Evolutionary conservation across 2,329 filamentous ascomycete genomes (phyloP).

Genomic region (Aspergillus transmontanensis): DNA sequence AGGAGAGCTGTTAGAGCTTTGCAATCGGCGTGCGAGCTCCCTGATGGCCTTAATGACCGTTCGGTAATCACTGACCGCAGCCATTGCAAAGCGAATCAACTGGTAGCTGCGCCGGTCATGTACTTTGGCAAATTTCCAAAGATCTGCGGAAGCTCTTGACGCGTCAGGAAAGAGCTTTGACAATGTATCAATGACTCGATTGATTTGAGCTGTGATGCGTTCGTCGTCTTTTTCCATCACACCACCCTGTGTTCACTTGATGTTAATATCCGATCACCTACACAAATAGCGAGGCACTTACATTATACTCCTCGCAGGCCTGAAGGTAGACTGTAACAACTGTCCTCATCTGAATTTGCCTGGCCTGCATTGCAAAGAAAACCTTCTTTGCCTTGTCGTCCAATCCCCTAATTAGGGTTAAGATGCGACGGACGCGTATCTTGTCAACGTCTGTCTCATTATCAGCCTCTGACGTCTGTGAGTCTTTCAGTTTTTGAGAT

Average conservation of each 20-base stretch:
- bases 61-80: constrained; percentile 85
- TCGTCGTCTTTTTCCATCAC: constrained; percentile 70
- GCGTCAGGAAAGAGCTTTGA: constrained; percentile 76
- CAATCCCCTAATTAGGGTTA: constrained; percentile 77
- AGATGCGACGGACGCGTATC: constrained; percentile 79
- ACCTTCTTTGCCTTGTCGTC: constrained; percentile 79
- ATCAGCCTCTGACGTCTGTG: constrained; percentile 39
- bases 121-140: constrained; percentile 87
- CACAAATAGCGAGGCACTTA: constrained; percentile 25
- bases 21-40: constrained; percentile 81
- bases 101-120: constrained; percentile 91
- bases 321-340: constrained; percentile 76
- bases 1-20: constrained; percentile 62
- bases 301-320: constrained; percentile 84
- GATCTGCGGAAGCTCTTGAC: constrained; percentile 69
- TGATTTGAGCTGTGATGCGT: constrained; percentile 69
- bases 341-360: constrained; percentile 73
- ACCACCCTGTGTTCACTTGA: constrained; percentile 59
- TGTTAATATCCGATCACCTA: not conserved
- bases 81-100: constrained; percentile 82
- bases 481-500: constrained; percentile 57
- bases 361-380: constrained; percentile 81
- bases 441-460: constrained; percentile 53
- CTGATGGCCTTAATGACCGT: constrained; percentile 88
- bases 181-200: constrained; percentile 72